phyloP scores from a whole-genome alignment of 768 basidiomycete genomes.

The Pholiota molesta region DNA sequence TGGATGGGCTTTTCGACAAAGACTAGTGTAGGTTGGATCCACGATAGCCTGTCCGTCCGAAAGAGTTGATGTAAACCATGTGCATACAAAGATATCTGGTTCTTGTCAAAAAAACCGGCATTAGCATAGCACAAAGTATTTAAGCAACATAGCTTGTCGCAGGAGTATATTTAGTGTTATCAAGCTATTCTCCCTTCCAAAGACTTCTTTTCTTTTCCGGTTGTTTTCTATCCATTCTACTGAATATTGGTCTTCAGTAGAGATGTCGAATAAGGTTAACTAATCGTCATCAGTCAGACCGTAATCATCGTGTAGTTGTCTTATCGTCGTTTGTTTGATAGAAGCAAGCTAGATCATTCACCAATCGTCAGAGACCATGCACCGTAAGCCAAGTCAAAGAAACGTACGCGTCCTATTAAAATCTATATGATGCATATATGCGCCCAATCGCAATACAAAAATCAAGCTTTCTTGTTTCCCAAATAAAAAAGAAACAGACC shows the following conservation, averaged over 20 bases:
- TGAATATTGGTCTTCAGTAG: not conserved
- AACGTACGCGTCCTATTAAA: slow-evolving; percentile 72
- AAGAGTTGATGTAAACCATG: no score
- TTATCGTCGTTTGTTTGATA: slow-evolving; percentile 67
- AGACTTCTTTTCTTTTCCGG: not conserved
- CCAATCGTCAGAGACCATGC: not conserved
- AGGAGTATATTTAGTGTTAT: not conserved
- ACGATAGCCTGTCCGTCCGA: no score
- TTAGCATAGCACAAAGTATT: not conserved
- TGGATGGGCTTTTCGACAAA: no score
- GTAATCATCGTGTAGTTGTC: slow-evolving; percentile 74
- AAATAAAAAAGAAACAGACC: slow-evolving; percentile 37
- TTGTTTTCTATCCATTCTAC: no score
- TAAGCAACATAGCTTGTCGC: not conserved
- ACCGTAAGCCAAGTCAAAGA: not conserved
- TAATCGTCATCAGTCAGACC: slow-evolving; percentile 64
- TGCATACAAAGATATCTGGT: no score
- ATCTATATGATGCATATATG: slow-evolving; percentile 46
- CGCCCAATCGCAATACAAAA: not conserved
- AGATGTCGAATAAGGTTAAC: not conserved
- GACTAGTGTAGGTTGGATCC: no score
- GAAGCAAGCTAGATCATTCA: slow-evolving; percentile 61
- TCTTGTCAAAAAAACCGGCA: not conserved
- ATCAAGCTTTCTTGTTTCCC: not conserved
- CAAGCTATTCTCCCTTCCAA: not conserved